A percentile compares a stretch with the other conserved stretches of the same genome.
phyloP scores from a whole-genome alignment of 1,284 basidiomycete species.

The Trichosporon ovoides region DNA sequence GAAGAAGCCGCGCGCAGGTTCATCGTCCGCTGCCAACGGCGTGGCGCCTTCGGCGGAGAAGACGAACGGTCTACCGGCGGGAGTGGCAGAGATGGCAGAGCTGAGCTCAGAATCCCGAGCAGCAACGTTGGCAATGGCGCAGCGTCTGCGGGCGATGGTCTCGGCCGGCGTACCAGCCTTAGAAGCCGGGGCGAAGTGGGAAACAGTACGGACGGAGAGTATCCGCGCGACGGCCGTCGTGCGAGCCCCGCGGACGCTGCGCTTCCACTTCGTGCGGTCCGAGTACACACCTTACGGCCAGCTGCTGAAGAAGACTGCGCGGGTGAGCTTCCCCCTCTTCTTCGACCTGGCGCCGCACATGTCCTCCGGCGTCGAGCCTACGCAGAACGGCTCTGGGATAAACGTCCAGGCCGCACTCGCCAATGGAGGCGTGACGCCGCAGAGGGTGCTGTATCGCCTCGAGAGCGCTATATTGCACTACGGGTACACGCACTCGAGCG shows the following conservation, averaged over 20 bases:
- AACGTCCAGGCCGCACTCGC: neutral
- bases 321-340: conserved; percentile 73
- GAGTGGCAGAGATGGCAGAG: neutral
- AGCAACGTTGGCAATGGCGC: conserved; percentile 59
- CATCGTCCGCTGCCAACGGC: neutral
- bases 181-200: conserved; percentile 33
- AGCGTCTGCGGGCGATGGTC: conserved; percentile 59
- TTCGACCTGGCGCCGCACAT: conserved; percentile 75
- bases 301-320: conserved; percentile 72
- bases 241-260: conserved; percentile 74
- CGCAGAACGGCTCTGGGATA: neutral
- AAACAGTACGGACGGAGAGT: conserved; percentile 32
- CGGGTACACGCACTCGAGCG: conserved; percentile 73
- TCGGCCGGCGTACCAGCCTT: conserved; percentile 39
- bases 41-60: neutral
- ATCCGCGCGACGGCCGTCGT: conserved; percentile 35
- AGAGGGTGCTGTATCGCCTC: conserved; percentile 67
- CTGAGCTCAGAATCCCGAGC: neutral
- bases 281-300: conserved; percentile 64
- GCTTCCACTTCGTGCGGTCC: conserved; percentile 80
- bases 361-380: conserved; percentile 36
- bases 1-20: conserved; percentile 11
- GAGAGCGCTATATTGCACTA: conserved; percentile 80
- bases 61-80: no score
- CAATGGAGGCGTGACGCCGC: no score